Evolutionary conservation across 768 basidiomycete species (phyloP).

Genomic region (Rubroboletus pulcherrimus): DNA sequence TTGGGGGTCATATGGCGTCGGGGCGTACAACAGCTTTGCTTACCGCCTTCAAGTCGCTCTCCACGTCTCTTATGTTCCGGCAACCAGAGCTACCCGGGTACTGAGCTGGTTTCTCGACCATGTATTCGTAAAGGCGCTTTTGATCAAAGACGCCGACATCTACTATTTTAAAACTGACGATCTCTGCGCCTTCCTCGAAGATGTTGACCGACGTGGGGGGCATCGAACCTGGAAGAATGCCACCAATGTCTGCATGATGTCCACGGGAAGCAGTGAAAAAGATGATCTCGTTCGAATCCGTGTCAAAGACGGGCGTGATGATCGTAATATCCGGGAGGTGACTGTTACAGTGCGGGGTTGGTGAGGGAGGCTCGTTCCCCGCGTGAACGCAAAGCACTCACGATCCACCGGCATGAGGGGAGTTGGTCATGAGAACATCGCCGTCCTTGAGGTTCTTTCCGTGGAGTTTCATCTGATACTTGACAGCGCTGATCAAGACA

Average conservation of each 20-base stretch:
- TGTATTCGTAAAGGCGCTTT: constrained; percentile 68
- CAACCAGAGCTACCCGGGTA: constrained; percentile 88
- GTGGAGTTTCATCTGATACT: constrained; percentile 82
- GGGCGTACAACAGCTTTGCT: constrained; percentile 23
- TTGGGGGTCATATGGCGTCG: background rate
- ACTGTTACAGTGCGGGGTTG: constrained; percentile 25
- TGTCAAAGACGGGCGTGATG: constrained; percentile 86
- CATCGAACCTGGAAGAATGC: constrained; percentile 92
- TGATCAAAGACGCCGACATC: constrained; percentile 75
- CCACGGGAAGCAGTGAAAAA: constrained; percentile 93
- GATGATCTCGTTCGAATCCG: constrained; percentile 64
- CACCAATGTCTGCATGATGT: constrained; percentile 93
- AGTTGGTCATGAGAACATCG: constrained; percentile 92
- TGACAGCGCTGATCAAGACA: constrained; percentile 60
- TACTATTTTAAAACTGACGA: constrained; percentile 90
- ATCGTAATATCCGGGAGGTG: constrained; percentile 89
- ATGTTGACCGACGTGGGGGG: constrained; percentile 89
- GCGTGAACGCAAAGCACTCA: constrained; percentile 37
- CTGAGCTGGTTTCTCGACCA: constrained; percentile 76
- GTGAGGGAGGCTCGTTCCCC: background rate
- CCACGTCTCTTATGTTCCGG: constrained; percentile 82
- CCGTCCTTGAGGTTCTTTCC: constrained; percentile 74
- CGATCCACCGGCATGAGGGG: constrained; percentile 86
- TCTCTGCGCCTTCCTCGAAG: constrained; percentile 91
- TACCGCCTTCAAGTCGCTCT: constrained; percentile 89